Base-by-base conservation (phyloP, 805 yeast genomes). In the Candida germanica region DNA sequence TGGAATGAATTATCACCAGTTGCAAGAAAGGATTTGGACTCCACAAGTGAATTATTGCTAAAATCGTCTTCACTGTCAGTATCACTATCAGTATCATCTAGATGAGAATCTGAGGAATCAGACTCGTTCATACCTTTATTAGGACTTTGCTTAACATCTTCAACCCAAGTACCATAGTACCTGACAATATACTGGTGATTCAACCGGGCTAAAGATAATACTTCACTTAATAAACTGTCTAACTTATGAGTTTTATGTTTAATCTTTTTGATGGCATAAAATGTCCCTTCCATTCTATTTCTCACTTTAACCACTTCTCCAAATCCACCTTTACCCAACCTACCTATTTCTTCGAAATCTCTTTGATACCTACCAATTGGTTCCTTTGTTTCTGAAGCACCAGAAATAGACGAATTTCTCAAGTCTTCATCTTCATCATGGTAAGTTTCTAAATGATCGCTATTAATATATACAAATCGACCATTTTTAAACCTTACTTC, bases 261-360 rank as follows among this genome's bases (percentile, higher is more conserved):
- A 33, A 93, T 84, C 49, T 89, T 91, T 57, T 93, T 93, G 40
- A 93, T 79, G 0, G 99, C 99, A 58, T 93, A 93, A 48, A 85
- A 86, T 11, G 96, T 73, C 14, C 98, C 98, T 55, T 93, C 99
- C 45, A 93, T 73, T 40, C 89, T 76, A 56, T 89, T 91, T 42
- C 98, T 70, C 0, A 93, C 98, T 52, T 91, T 89, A n/a, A 93
- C 96, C 6, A 93, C 99, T 58, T 93, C 97, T 5, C 99, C 99
- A 61, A 84, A 93, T 0, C 95, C 99, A 26, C 99, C 99, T 48
- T 80, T 79, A 2, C 99, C 99, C 6, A 93, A 62, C 14, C 82
- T 77, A 0, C 91, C 93, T 29, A 87, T 84, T 54, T 93, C 98
- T 58, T 93, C 98, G 59, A 94, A 93, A 55, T 93, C 99, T 43